A percentile compares a stretch with the other conserved stretches of the same genome.
Evolutionary conservation across 352 stramenopile genomes (phyloP).

Genomic region (Pythium plurisporium): DNA sequence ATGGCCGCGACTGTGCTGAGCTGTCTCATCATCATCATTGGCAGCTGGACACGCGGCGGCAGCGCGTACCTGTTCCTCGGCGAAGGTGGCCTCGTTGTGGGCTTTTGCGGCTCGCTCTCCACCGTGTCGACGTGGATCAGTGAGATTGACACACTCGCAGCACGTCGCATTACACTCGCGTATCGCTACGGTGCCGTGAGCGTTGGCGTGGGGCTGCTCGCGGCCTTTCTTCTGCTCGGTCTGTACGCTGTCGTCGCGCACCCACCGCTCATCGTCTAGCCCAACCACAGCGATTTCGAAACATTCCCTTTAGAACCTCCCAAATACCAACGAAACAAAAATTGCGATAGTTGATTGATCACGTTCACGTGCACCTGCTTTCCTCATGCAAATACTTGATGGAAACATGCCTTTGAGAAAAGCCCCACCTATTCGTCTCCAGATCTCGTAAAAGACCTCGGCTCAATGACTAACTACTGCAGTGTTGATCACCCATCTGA

Average conservation of each 20-base stretch:
- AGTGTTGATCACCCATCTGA: no score
- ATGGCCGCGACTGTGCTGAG: conserved; percentile 21
- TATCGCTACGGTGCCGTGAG: conserved; percentile 18
- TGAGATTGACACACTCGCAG: conserved; percentile 22
- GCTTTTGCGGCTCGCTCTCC: conserved; percentile 31
- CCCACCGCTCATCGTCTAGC: conserved; percentile 7
- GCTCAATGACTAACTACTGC: no score
- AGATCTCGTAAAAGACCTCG: no score
- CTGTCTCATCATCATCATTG: conserved; percentile 20
- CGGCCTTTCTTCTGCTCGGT: conserved; percentile 16
- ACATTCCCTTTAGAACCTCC: no score
- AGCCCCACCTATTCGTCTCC: no score
- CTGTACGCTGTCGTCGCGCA: conserved; percentile 1
- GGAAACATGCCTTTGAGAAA: no score
- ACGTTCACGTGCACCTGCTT: no score
- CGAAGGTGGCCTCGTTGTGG: conserved; percentile 17
- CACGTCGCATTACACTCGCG: not conserved
- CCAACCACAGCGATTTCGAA: no score
- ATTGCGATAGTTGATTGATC: no score
- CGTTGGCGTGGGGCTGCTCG: conserved; percentile 9
- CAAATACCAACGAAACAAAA: no score
- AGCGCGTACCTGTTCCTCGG: conserved; percentile 16
- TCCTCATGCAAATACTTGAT: no score
- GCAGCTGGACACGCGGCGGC: conserved; percentile 3
- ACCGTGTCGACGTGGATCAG: conserved; percentile 35